Evolutionary conservation across 2,329 filamentous ascomycete genomes (phyloP), one percentile per base, ranked within the genome.

Genomic region (Nannizzia gypsea): DNA sequence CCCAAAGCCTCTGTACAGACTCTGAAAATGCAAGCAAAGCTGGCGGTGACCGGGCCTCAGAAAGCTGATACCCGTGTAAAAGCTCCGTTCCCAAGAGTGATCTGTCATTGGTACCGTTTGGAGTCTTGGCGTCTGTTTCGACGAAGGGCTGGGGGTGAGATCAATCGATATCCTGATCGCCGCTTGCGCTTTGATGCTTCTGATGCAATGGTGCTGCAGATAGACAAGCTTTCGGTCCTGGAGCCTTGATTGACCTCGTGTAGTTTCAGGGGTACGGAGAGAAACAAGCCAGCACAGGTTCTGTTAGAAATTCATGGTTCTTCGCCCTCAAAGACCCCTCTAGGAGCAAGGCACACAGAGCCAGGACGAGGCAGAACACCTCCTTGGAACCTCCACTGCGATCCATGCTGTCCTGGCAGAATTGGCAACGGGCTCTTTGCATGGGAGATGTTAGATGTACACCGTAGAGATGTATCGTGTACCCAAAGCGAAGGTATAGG

Each of bases 191-290:
- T 52, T 52, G 24, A 52, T 52, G 48, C 20, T 52, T 26, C 48
- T 52, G 26, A 52, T 52, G 48, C 48, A 52, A 52, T 52, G 48
- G 48, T 52, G 48, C 26, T 52, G 26, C 48, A 31, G 48, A 52
- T 52, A 52, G 48, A 52, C 48, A 52, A 52, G 48, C 48, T 52
- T 52, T 52, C 22, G 22, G 48, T 20, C 13, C 17, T 22, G n/a
- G 38, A 17, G 38, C n/a, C 48, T 52, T n/a, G 22, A 28, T n/a
- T 52, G 48, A 28, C 48, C 48, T 52, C 48, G 48, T 52, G 48
- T 31, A 3, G 48, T 52, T 24, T 52, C 48, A 52, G 48, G 48
- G 48, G 48, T 52, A 52, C 20, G 42, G 42, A 31, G 48, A 50
- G 22, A 52, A 52, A 52, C 48, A n/a, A n/a, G 13, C 22, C 17